phyloP scores from a whole-genome alignment of 495 filamentous ascomycete species.

The Podospora comata region DNA sequence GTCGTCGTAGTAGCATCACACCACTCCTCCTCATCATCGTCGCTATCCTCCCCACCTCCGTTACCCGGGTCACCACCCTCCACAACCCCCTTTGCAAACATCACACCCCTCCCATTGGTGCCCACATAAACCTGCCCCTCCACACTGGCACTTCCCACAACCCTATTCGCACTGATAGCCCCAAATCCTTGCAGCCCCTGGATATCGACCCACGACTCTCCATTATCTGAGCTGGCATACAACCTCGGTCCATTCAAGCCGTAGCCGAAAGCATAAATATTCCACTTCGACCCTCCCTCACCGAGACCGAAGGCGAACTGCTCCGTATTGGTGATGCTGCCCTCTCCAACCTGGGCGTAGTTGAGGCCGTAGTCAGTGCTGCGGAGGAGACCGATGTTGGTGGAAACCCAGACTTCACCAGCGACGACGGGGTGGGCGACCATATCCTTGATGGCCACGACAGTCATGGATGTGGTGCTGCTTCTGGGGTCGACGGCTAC shows the following conservation, averaged over 20 bases:
- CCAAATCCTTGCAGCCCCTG: slow-evolving; percentile 55
- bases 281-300: slow-evolving; percentile 35
- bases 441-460: slow-evolving; percentile 45
- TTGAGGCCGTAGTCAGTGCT: slow-evolving; percentile 48
- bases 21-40: not conserved
- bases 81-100: slow-evolving; percentile 43
- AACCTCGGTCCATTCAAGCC: slow-evolving; percentile 45
- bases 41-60: not conserved
- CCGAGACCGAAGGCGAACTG: slow-evolving; percentile 46
- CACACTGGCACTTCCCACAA: slow-evolving; percentile 49
- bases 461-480: slow-evolving; percentile 34
- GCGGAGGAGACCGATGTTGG: slow-evolving; percentile 52
- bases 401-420: slow-evolving; percentile 54
- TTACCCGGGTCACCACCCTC: slow-evolving; percentile 10
- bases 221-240: slow-evolving; percentile 50
- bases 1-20: slow-evolving; percentile 8
- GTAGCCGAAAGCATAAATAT: slow-evolving; percentile 50
- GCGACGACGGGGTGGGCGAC: slow-evolving; percentile 46
- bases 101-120: slow-evolving; percentile 57
- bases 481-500: slow-evolving; percentile 13
- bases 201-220: slow-evolving; percentile 51
- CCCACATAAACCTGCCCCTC: slow-evolving; percentile 56
- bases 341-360: slow-evolving; percentile 40
- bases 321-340: slow-evolving; percentile 39
- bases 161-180: slow-evolving; percentile 41